These are phyloP conservation scores for Mallotus repandus DNA, from an alignment of 441 rosid genomes.

Conservation along the genomic window DNA sequence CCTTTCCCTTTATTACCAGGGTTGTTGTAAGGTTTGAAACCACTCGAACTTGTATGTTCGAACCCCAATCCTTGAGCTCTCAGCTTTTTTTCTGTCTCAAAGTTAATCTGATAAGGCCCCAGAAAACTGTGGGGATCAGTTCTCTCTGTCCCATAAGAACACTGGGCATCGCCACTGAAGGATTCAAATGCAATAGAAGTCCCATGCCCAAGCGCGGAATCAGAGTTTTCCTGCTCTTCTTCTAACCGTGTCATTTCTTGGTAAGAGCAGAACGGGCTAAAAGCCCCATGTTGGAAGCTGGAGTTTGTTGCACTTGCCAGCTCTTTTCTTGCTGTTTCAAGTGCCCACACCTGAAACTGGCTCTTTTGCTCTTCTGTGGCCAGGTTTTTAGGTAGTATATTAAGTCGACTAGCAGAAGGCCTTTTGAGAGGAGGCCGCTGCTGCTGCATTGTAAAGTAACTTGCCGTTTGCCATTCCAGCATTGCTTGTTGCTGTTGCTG, in stretches of 20 bases:
- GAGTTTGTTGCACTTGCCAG: neutral
- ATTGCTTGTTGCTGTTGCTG: neutral
- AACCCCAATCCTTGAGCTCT: neutral
- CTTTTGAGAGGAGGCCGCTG: neutral
- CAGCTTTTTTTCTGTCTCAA: neutral
- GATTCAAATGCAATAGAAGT: too few species aligned
- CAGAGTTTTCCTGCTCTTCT: neutral
- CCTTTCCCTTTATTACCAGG: neutral
- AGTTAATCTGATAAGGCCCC: neutral
- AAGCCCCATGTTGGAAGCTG: constrained; percentile 3
- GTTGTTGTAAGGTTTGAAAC: neutral
- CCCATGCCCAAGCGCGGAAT: too few species aligned
- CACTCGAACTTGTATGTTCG: neutral
- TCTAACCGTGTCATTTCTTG: neutral
- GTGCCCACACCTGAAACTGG: neutral
- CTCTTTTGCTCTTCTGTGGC: neutral
- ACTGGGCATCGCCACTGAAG: neutral
- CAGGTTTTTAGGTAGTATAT: neutral
- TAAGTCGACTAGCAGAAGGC: neutral
- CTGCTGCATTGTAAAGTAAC: neutral
- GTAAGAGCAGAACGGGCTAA: constrained; percentile 17
- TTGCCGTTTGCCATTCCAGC: neutral
- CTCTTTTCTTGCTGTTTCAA: neutral
- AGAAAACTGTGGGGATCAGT: neutral
- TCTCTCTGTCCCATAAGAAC: neutral